Base-by-base conservation (phyloP, 768 basidiomycete genomes). In the Tricholoma sp. region DNA sequence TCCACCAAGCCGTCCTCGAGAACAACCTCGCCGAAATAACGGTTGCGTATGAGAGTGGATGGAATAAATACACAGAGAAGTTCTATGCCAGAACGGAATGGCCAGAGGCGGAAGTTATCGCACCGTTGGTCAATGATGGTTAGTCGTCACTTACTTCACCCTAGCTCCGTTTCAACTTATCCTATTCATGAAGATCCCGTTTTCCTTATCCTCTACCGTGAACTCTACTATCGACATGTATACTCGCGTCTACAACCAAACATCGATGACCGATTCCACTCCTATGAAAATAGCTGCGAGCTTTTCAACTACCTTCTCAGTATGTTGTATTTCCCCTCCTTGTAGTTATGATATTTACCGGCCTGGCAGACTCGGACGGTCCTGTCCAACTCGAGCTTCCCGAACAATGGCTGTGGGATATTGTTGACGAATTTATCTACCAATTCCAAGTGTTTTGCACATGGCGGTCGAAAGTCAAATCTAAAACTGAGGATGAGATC, bases 321-420 rank as follows among this genome's bases (percentile, higher is more conserved):
- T 93, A 64, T 57, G 89, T 76, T 7, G 5, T 2, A 14, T 27
- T 12, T 14, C 57, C 41, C 29, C 32, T 58, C 24, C 19, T 11
- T 3, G 22, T 18, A 14, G 4, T 21, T 14, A 34, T 24, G n/a
- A n/a, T 5, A 34, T 43, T 58, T 31, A 5, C 21, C 31, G 16
- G 29, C 58, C 16, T 50, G 27, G 7, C 63, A 94, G 94, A 98
- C 72, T 95, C 94, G 10, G 94, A 97, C 58, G 91, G 89, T 0
- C 96, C 96, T 2, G 94, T 98, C 0, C 72, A 86, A n/a, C 85
- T 98, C 51, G 87, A 95, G 59, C 84, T 99, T 21, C 96, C 96
- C 0, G 92, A 95, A 58, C 94, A 97, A 70, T 99, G 96, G 96
- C 74, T 99, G 7, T 98, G 95, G 93, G 94, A 96, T 66, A 94